Percentiles rank a stretch among this genome's conserved stretches.
Conservation (phyloP, 2,329 filamentous ascomycete genomes). For the Aspergillus chevalieri region DNA sequence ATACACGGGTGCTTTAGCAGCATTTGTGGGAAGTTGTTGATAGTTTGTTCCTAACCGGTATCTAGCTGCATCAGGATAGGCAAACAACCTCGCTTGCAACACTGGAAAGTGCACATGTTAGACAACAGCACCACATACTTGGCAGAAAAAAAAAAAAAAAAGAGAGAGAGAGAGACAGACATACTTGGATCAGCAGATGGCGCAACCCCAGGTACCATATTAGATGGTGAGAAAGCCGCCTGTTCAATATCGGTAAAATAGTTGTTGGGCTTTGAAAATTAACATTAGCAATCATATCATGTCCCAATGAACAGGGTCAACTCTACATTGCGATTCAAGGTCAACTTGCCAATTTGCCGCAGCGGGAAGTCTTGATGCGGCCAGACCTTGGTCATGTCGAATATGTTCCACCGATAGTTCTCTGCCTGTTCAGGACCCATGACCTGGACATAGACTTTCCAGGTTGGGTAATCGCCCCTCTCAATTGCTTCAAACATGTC, state of each 20-base stretch:
- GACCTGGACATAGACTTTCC: conserved; percentile 72
- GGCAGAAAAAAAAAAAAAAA: no score
- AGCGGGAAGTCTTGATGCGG: conserved; percentile 68
- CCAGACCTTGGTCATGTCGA: conserved; percentile 80
- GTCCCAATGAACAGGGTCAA: background rate
- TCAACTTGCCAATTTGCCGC: conserved; percentile 68
- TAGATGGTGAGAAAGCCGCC: conserved; percentile 59
- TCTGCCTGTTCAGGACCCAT: conserved; percentile 64
- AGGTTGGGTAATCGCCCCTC: conserved; percentile 62
- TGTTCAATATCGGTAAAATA: conserved; percentile 65
- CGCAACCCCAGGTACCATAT: conserved; percentile 58
- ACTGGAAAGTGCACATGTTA: conserved; percentile 29
- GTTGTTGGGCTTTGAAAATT: conserved; percentile 39
- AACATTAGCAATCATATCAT: background rate
- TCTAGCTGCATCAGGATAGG: conserved; percentile 51
- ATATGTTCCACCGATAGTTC: conserved; percentile 74
- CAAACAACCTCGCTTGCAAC: conserved; percentile 56
- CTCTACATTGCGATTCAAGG: conserved; percentile 64
- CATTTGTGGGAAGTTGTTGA: conserved; percentile 37
- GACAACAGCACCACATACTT: no score
- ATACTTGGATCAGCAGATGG: conserved; percentile 55
- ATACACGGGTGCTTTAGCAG: conserved; percentile 31
- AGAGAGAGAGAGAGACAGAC: background rate
- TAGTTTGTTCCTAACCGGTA: conserved; percentile 40
- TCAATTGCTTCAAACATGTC: conserved; percentile 69